phyloP scores from a whole-genome alignment of 2,329 filamentous ascomycete species.

The Paracoccidioides brasiliensis region DNA sequence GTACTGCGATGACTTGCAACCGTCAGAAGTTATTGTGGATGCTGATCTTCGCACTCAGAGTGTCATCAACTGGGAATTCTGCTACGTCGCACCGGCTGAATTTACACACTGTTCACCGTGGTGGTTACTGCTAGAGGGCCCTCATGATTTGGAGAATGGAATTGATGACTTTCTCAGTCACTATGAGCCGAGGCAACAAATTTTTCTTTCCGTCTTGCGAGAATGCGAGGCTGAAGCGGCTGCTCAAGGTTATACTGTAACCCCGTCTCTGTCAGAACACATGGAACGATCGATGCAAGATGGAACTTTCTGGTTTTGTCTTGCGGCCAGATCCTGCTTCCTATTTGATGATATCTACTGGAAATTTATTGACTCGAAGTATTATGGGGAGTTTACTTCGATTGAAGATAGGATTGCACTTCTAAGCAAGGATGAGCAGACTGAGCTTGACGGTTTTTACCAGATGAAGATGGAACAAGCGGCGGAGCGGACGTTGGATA shows the following conservation, averaged over 20 bases:
- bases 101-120: constrained; percentile 10
- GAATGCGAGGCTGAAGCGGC: too few relatives aligned
- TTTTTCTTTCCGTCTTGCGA: background rate
- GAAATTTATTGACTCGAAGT: constrained; percentile 5
- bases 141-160: constrained; percentile 9
- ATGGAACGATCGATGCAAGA: constrained; percentile 12
- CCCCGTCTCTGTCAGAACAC: constrained; percentile 4
- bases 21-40: constrained; percentile 14
- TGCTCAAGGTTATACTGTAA: too few relatives aligned
- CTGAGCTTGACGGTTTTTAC: background rate
- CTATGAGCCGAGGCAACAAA: background rate
- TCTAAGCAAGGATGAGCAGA: background rate
- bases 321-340: constrained; percentile 9
- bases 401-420: constrained; percentile 3
- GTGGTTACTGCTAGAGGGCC: constrained; percentile 11
- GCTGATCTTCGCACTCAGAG: constrained; percentile 6
- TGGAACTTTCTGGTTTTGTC: constrained; percentile 12
- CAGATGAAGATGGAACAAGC: background rate
- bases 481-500: background rate
- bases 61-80: constrained; percentile 17
- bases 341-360: constrained; percentile 14
- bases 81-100: constrained; percentile 10
- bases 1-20: constrained; percentile 15
- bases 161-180: constrained; percentile 13
- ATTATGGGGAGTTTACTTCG: constrained; percentile 4